phyloP scores from a whole-genome alignment of 306 rosid genomes.

The Citrullus mucosospermus region DNA sequence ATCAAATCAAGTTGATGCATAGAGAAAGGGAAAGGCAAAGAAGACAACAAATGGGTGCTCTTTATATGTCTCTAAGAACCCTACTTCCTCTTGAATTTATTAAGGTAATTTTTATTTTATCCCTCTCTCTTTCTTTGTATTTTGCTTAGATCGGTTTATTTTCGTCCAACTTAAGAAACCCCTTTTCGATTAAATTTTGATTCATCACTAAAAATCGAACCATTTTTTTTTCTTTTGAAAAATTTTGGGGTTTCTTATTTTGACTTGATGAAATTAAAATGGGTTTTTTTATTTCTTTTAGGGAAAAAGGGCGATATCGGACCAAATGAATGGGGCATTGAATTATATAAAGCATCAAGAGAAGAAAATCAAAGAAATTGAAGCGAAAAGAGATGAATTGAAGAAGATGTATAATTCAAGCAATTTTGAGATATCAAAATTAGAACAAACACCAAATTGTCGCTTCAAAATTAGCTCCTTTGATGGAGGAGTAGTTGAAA shows the following conservation, averaged over 20 bases:
- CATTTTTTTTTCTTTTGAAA: not conserved
- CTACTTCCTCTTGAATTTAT: slow-evolving; percentile 26
- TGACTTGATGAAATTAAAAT: too few relatives aligned
- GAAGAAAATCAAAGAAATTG: slow-evolving; percentile 29
- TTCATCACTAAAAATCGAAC: not conserved
- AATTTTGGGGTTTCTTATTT: not conserved
- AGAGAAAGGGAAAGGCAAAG: slow-evolving; percentile 35
- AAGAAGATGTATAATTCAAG: slow-evolving; percentile 9
- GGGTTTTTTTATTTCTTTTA: not conserved
- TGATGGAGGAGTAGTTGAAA: slow-evolving; percentile 17
- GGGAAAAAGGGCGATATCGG: slow-evolving; percentile 76
- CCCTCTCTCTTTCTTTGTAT: not conserved
- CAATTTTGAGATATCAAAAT: not conserved
- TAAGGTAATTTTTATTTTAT: not conserved
- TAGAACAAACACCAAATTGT: not conserved
- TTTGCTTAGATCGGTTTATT: not conserved
- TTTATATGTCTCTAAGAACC: slow-evolving; percentile 26
- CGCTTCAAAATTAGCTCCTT: not conserved
- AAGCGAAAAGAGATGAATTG: slow-evolving; percentile 32
- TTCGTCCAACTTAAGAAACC: not conserved
- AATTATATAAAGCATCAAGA: slow-evolving; percentile 41
- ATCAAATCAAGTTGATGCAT: slow-evolving; percentile 22
- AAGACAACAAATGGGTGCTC: slow-evolving; percentile 26
- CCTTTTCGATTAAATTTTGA: not conserved
- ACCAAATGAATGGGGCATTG: slow-evolving; percentile 52